Evolutionary conservation across 441 rosid species (phyloP).

Genomic region (Populus hybrid): DNA sequence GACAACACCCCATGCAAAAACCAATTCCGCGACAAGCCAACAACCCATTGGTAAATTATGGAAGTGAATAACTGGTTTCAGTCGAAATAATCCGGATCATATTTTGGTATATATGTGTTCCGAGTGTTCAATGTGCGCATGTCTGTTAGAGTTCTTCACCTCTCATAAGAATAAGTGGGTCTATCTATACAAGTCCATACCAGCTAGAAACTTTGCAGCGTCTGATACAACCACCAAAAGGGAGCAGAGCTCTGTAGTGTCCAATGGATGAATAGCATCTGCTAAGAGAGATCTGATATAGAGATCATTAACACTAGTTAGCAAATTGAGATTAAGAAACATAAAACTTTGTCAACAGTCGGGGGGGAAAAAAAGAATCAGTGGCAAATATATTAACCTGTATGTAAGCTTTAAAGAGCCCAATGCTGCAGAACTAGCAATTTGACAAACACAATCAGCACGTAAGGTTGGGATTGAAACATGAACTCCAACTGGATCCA

Average conservation of each 20-base stretch:
- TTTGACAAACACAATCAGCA: conserved; percentile 21
- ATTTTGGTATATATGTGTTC: not conserved
- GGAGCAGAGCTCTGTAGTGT: conserved; percentile 42
- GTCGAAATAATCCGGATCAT: not conserved
- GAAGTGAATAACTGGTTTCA: not conserved
- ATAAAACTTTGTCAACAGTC: conserved; percentile 4
- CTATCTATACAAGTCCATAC: conserved; percentile 21
- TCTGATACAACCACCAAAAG: conserved; percentile 44
- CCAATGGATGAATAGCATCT: conserved; percentile 34
- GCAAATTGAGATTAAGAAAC: conserved; percentile 14
- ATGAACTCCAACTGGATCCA: conserved; percentile 20
- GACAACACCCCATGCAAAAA: not conserved
- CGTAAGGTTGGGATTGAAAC: conserved; percentile 22
- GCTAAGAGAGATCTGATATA: conserved; percentile 40
- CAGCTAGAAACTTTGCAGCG: conserved; percentile 44
- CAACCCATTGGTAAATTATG: not conserved
- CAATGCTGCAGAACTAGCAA: conserved; percentile 16
- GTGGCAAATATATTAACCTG: conserved; percentile 33
- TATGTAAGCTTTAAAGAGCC: conserved; percentile 37
- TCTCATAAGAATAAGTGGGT: not conserved
- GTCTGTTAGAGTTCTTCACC: not conserved
- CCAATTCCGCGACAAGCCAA: not conserved
- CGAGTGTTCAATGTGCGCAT: not conserved
- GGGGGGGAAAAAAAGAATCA: not conserved
- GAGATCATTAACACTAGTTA: conserved; percentile 18